Conservation (phyloP, 1,139 yeast species). For the Blastobotrys illinoisensis region DNA sequence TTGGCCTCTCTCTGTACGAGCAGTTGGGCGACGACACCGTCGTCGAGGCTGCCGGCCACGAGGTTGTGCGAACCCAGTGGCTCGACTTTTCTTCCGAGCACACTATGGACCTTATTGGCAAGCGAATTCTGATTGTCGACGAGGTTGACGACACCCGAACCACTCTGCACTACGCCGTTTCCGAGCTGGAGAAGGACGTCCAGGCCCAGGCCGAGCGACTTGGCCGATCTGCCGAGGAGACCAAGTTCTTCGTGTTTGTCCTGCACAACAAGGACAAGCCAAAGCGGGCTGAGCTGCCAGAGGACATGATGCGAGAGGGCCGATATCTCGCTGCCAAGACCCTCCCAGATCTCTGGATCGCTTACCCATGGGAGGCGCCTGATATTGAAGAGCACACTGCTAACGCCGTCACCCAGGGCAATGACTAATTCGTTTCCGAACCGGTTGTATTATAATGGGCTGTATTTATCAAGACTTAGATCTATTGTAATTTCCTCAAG, state of each 20-base stretch:
- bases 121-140: conserved; percentile 77
- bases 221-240: conserved; percentile 47
- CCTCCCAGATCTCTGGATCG: conserved; percentile 92
- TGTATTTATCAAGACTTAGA: background rate
- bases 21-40: conserved; percentile 57
- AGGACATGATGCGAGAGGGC: conserved; percentile 55
- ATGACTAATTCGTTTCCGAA: conserved; percentile 27
- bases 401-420: conserved; percentile 75
- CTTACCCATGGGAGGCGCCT: conserved; percentile 94
- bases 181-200: conserved; percentile 82
- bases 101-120: conserved; percentile 67
- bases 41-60: conserved; percentile 65
- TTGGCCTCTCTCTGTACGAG: conserved; percentile 85
- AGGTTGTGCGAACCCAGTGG: conserved; percentile 95
- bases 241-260: conserved; percentile 84
- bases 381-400: conserved; percentile 86
- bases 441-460: background rate
- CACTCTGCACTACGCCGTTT: conserved; percentile 84
- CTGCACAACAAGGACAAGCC: conserved; percentile 89
- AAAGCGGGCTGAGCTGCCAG: conserved; percentile 74
- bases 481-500: background rate
- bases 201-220: conserved; percentile 48
- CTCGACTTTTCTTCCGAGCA: conserved; percentile 68
- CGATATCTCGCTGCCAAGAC: conserved; percentile 88
- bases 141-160: conserved; percentile 97